A percentile compares a stretch with the other conserved stretches of the same genome.
Evolutionary conservation across 805 yeast genomes (phyloP).

Genomic region (Candida argentea): DNA sequence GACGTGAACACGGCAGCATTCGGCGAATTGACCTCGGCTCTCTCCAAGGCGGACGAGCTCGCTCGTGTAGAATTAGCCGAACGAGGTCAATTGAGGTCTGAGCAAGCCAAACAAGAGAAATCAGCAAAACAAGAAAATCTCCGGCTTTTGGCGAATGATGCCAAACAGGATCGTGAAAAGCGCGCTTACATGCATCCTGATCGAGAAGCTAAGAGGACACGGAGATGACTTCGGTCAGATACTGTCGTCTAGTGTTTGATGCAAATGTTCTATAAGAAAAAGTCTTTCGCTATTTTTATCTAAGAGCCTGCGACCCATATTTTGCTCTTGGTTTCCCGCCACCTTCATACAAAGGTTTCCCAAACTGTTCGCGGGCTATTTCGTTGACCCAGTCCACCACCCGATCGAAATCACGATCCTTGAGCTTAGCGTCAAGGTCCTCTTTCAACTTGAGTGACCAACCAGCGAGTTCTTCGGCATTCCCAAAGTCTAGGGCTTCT

Average conservation of each 20-base stretch:
- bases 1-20: slow-evolving; percentile 46
- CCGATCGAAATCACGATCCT: slow-evolving; percentile 33
- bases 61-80: slow-evolving; percentile 19
- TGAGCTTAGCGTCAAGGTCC: slow-evolving; percentile 21
- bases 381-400: slow-evolving; percentile 57
- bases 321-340: slow-evolving; percentile 21
- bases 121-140: slow-evolving; percentile 19
- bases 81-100: slow-evolving; percentile 17
- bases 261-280: no score
- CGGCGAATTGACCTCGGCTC: slow-evolving; percentile 56
- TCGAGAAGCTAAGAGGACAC: no score
- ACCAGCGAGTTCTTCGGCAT: slow-evolving; percentile 14
- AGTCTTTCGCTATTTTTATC: no score
- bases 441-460: slow-evolving; percentile 16
- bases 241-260: no score
- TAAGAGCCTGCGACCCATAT: neutral
- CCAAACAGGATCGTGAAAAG: no score
- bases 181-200: no score
- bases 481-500: slow-evolving; percentile 20
- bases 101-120: slow-evolving; percentile 16
- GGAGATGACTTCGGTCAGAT: no score
- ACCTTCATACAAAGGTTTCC: slow-evolving; percentile 49
- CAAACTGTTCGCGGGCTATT: slow-evolving; percentile 41
- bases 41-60: slow-evolving; percentile 32
- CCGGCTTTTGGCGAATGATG: slow-evolving; percentile 15